A percentile compares a stretch with the other conserved stretches of the same genome.
Conservation (phyloP, 345 rosid genomes). For the thale cress (Arabidopsis thaliana) region TAIR10.1 NC_003071.7:17875001-17875500, state of each 20-base stretch:
- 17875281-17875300: conserved; percentile 56
- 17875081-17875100: conserved; percentile 91
- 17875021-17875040: conserved; percentile 75
- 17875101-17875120: conserved; percentile 68
- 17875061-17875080: conserved; percentile 75
- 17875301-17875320: conserved; percentile 61
- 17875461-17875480: conserved; percentile 68
- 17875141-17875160: conserved; percentile 61
- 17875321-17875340: conserved; percentile 64
- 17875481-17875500: conserved; percentile 72
- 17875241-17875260: conserved; percentile 60
- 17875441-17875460: conserved; percentile 64
- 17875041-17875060: conserved; percentile 73
- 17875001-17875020: conserved; percentile 61
- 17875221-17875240: conserved; percentile 61
- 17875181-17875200: conserved; percentile 87
- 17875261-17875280: conserved; percentile 84
- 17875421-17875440: conserved; percentile 72
- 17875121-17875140: conserved; percentile 80
- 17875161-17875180: conserved; percentile 79
- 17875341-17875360: conserved; percentile 66
- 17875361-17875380: conserved; percentile 65
- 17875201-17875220: conserved; percentile 69
- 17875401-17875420: conserved; percentile 69
- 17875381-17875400: conserved; percentile 92